Conservation (phyloP, 352 stramenopile genomes). For the Globisporangium nodosum region DNA sequence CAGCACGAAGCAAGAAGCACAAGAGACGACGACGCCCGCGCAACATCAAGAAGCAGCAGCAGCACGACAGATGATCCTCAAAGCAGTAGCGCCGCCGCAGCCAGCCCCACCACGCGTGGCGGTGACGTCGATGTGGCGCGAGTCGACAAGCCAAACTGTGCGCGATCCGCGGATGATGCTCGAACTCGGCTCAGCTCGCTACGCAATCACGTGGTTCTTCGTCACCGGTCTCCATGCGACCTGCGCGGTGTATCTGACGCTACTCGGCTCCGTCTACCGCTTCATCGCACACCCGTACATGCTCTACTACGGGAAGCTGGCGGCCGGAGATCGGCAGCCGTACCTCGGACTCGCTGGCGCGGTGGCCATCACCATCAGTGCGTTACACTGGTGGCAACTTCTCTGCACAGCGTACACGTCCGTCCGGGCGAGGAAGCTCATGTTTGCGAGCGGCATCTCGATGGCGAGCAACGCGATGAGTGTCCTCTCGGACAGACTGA, state of each 20-base stretch:
- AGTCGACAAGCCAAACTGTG: too few species aligned
- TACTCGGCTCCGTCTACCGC: neutral
- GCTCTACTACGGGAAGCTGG: constrained; percentile 1
- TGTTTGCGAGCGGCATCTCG: constrained; percentile 1
- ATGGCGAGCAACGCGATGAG: neutral
- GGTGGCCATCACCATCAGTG: neutral
- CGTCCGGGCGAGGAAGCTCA: neutral
- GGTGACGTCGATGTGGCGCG: too few species aligned
- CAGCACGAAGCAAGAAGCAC: too few species aligned
- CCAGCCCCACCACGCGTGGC: too few species aligned
- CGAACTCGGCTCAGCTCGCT: neutral
- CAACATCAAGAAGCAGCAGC: too few species aligned
- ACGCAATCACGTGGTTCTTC: neutral
- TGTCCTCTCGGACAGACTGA: neutral
- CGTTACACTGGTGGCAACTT: constrained; percentile 7
- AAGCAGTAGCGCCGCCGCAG: too few species aligned
- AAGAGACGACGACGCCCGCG: too few species aligned
- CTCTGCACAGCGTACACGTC: neutral
- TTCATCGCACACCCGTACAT: constrained; percentile 6
- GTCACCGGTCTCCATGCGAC: constrained; percentile 1
- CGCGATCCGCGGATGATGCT: neutral
- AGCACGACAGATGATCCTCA: too few species aligned
- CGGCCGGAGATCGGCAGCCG: neutral
- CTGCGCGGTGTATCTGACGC: constrained; percentile 4
- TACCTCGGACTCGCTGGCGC: neutral